Base-by-base conservation (phyloP, 2,329 filamentous ascomycete genomes). In the Apiospora hydei region DNA sequence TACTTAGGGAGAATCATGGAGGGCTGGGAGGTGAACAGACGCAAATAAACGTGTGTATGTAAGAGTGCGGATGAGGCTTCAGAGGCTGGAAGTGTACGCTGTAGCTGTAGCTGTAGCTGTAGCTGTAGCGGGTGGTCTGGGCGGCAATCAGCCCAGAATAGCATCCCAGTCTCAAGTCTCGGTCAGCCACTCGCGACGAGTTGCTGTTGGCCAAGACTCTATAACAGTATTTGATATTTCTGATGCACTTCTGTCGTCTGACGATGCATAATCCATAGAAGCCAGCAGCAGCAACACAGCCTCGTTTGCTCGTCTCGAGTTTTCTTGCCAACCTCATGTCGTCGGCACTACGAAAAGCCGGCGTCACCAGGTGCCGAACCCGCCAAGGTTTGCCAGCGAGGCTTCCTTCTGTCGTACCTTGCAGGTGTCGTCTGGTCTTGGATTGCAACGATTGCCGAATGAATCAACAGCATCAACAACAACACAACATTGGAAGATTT, bases 181-280 rank as follows among this genome's bases (percentile, higher is more conserved):
- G 10, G 8, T 53, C 41, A 61, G 53, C 53, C 26, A 57, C 51
- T 41, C 30, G 57, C 57, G 57, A 64, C 57, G 57, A 14, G 34
- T 64, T 64, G 57, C 57, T 64, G 18, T 18, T 21, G 30, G 18
- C 16, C 21, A 13, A 18, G 53, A 34, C 18, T 38, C 26, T 57
- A 57, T 61, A 34, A 34, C 30, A 64, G 57, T 41, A 64, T 64
- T 64, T 64, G 57, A 64, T n/a, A 64, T 64, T 64, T 41, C 30
- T 41, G 57, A 41, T 64, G 57, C 57, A 64, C 57, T 41, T 34
- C 18, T 21, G 30, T 64, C 34, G 57, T 41, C 57, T 41, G 57
- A 41, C n/a, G 57, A 41, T 41, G 57, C 30, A 51, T n/a, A 1
- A 64, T 64, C 34, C 7, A 38, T 38, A 49, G 46, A 10, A 49